Base-by-base conservation (phyloP, 1,284 basidiomycete genomes). In the Microbotryum silenes-acaulis region DNA sequence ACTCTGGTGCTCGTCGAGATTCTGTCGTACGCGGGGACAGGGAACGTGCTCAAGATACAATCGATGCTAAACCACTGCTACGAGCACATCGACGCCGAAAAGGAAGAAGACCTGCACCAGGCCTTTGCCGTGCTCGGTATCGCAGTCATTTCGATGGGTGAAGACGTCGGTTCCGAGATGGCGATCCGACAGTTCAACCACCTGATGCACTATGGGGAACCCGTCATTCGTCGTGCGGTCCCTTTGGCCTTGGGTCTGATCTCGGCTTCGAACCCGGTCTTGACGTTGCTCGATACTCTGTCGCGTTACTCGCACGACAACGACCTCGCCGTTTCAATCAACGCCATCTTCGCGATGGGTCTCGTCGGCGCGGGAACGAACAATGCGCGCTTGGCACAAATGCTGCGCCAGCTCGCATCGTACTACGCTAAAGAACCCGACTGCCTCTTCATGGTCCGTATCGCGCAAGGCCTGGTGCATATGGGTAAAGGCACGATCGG, bases 281-380 rank as follows among this genome's bases (percentile, higher is more conserved):
- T 97, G n/a, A 81, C 88, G 33, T 88, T 98, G 66, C 85, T 99
- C 69, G 96, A 99, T 76, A 97, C 92, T 0, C 84, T 99, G 8
- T 97, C 93, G n/a, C 97, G 96, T 76, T 98, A 98, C 79, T 96
- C 91, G 68, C 96, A 99, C 80, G 96, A 99, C 80, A 93, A 88
- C 73, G 96, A 99, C 77, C 85, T 97, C 45, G 83, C 85, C 60
- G 96, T 99, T 18, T 96, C 94, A 0, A 82, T 93, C 61, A 98
- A 97, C 73, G 90, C 96, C 29, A 98, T 99, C 76, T 87, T 98
- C 69, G 93, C 94, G 3, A 98, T 99, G 94, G 96, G 96, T 71
- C 82, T 99, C 21, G 89, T 98, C 56, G 96, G 96, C 42, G 94
- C 94, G 0, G 96, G 96, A 45, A 93, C 93, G 33, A 99, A 99